These are phyloP conservation scores for Inga leiocalycina DNA, from an alignment of 306 rosid genomes.

Conservation along the genomic window DNA sequence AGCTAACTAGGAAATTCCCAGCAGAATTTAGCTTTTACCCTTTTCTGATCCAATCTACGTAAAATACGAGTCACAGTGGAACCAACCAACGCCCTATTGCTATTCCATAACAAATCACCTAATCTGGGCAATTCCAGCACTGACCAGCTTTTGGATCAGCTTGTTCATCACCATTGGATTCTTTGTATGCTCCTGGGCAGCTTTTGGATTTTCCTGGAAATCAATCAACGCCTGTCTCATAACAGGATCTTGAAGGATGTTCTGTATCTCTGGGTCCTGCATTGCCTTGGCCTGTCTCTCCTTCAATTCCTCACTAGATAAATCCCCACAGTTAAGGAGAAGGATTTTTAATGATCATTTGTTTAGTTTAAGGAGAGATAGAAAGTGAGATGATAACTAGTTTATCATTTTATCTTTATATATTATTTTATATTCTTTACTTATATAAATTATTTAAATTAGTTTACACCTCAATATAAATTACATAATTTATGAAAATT, in stretches of 20 bases:
- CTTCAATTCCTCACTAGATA: slow-evolving; percentile 85
- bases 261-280: slow-evolving; percentile 99
- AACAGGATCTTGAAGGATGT: slow-evolving; percentile 90
- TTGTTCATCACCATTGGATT: slow-evolving; percentile 96
- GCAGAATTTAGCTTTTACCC: neutral
- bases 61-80: slow-evolving; percentile 30
- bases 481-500: no score
- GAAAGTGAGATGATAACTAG: no score
- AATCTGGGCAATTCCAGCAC: slow-evolving; percentile 93
- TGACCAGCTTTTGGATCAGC: slow-evolving; percentile 78
- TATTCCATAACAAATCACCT: slow-evolving; percentile 38
- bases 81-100: neutral
- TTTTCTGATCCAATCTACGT: slow-evolving; percentile 26
- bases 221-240: slow-evolving; percentile 97
- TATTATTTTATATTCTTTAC: no score
- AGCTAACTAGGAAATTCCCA: neutral
- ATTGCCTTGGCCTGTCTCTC: slow-evolving; percentile 98
- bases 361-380: no score
- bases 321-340: slow-evolving; percentile 69
- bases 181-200: slow-evolving; percentile 94
- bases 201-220: slow-evolving; percentile 95
- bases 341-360: no score
- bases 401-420: no score
- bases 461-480: no score
- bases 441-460: no score